Percentiles rank a stretch among this genome's conserved stretches.
Evolutionary conservation across 225 moss, liverwort and hornwort genomes (phyloP).

Genomic region (Sphagnum tenellum): DNA sequence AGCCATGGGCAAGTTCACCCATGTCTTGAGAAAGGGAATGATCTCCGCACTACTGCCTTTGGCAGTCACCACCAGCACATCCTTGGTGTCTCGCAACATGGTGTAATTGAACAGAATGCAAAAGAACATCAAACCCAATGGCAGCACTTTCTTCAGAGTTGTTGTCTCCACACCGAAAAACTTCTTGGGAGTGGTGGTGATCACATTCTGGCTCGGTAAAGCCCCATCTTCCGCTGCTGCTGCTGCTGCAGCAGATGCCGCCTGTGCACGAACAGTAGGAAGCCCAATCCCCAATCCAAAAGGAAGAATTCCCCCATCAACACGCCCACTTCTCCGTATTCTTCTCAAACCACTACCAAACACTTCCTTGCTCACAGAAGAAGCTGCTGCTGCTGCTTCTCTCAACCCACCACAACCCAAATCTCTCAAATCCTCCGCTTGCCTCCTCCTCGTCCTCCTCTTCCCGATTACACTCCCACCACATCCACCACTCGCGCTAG

Average conservation of each 20-base stretch:
- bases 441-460: too few species aligned
- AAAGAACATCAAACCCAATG: constrained; percentile 95
- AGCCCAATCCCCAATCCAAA: too few species aligned
- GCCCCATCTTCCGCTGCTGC: constrained; percentile 15
- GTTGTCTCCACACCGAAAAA: constrained; percentile 64
- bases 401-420: too few species aligned
- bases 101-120: constrained; percentile 99
- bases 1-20: constrained; percentile 99
- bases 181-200: constrained; percentile 20
- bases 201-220: constrained; percentile 5
- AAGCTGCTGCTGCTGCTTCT: too few species aligned
- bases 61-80: constrained; percentile 97
- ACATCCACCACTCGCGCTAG: too few species aligned
- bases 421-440: too few species aligned
- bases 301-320: too few species aligned
- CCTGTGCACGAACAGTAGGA: constrained; percentile 39
- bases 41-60: constrained; percentile 99
- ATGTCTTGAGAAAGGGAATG: constrained; percentile 95
- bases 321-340: too few species aligned
- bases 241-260: constrained; percentile 22
- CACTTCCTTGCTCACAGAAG: too few species aligned
- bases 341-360: too few species aligned
- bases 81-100: constrained; percentile 95
- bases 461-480: too few species aligned
- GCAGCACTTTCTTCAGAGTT: constrained; percentile 92